phyloP scores from a whole-genome alignment of 768 basidiomycete species.

The Neoboletus subvelutipes region DNA sequence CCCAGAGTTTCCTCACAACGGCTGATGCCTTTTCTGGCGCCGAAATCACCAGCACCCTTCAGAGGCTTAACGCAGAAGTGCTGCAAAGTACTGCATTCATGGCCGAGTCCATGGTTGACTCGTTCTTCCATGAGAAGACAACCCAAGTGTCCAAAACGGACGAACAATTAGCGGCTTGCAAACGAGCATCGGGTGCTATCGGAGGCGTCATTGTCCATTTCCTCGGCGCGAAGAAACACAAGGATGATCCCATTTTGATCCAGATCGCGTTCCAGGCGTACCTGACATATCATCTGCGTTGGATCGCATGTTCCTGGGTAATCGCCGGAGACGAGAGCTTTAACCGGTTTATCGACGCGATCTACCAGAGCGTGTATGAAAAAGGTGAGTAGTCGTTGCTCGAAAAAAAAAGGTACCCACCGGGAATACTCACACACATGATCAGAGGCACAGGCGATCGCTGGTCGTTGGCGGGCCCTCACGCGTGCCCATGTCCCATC shows the following conservation, averaged over 20 bases:
- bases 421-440: conserved; percentile 1
- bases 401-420: background rate
- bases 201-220: conserved; percentile 28
- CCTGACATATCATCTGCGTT: conserved; percentile 27
- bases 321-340: conserved; percentile 27
- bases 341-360: conserved; percentile 22
- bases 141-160: conserved; percentile 11
- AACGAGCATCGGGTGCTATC: conserved; percentile 19
- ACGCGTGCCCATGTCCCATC: conserved; percentile 35
- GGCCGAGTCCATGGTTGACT: conserved; percentile 47
- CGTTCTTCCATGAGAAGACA: conserved; percentile 31
- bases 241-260: conserved; percentile 36
- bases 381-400: conserved; percentile 29
- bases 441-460: conserved; percentile 44
- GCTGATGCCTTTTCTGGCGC: conserved; percentile 44
- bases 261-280: conserved; percentile 38
- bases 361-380: conserved; percentile 37
- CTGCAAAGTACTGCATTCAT: conserved; percentile 48
- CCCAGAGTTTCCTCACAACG: conserved; percentile 45
- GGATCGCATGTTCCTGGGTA: conserved; percentile 31
- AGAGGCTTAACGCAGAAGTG: conserved; percentile 47
- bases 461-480: conserved; percentile 45
- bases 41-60: conserved; percentile 45
- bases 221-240: conserved; percentile 28
- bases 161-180: conserved; percentile 27